Base-by-base conservation (phyloP, 1,284 basidiomycete genomes). In the Tetrapyrgos nigripes region DNA sequence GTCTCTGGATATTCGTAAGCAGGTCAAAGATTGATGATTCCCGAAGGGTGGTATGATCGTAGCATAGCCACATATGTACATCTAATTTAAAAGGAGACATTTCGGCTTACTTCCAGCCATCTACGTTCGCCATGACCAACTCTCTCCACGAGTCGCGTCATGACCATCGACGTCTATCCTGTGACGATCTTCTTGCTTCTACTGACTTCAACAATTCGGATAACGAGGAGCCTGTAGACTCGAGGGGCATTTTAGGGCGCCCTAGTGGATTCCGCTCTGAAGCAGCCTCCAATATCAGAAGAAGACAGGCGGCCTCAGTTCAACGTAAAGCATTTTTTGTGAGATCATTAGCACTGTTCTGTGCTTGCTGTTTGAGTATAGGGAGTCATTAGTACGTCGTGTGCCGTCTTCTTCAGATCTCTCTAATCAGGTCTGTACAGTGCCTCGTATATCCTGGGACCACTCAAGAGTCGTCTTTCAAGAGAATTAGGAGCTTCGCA, bases 401-500 rank as follows among this genome's bases (percentile, higher is more conserved):
- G 27, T 13, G 44, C 28, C 24, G 52, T 17, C 50, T 55, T 35
- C 31, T 29, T 37, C 50, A 29, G 8, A 50, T 50, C 33, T 44
- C 58, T 23, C 58, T 57, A 48, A 46, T 9, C 57, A 46, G n/a
- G 27, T 17, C 46, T 45, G 23, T 45, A 10, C 59, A 92, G 91
- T 71, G 87, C 86, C 26, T 82, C 83, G 3, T 88, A 92, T 66
- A 84, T 89, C 4, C 78, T 92, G 8, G 89, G 88, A 0, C 91
- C 91, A 6, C 76, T 93, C 58, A 93, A 93, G 73, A 89, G 87
- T 43, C 79, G 86, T 24, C 76, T 93, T 13, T 81, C 85, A 8
- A 79, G 86, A 55, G 91, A 93, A 67, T 81, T 93, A 58, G 88
- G 88, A 43, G 88, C 89, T 3, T 84, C 87, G 43, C 89, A 93